Percentiles rank a stretch among this genome's conserved stretches.
These are phyloP conservation scores for Naganishia randhawae DNA, from an alignment of 768 basidiomycete species.

Conservation along the genomic window DNA sequence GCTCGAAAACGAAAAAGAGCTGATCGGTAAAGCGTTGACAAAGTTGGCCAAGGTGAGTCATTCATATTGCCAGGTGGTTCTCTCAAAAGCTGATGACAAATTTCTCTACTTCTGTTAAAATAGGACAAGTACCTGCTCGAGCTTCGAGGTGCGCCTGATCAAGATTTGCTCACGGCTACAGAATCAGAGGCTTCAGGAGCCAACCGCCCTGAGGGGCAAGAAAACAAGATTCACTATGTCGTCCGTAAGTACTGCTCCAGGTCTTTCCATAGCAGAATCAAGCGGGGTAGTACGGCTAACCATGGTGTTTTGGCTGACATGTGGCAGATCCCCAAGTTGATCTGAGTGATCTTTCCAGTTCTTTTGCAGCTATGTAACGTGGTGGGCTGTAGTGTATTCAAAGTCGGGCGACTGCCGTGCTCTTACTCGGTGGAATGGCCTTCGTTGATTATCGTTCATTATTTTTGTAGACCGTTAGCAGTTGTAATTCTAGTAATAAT, in stretches of 20 bases:
- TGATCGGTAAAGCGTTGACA: conserved; percentile 80
- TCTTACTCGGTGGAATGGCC: background rate
- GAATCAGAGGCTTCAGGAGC: conserved; percentile 5
- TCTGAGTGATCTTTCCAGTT: conserved; percentile 29
- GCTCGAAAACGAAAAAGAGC: conserved; percentile 82
- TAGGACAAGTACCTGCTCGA: conserved; percentile 72
- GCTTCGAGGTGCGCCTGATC: conserved; percentile 75
- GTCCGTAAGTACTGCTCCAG: conserved; percentile 29
- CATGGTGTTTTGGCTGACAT: background rate
- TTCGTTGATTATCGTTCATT: background rate
- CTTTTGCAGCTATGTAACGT: conserved; percentile 17
- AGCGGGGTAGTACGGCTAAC: background rate
- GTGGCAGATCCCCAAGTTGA: conserved; percentile 31
- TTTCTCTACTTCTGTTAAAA: background rate
- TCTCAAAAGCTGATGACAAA: background rate
- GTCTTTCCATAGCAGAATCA: background rate
- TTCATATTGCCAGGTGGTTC: background rate
- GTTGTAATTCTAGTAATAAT: background rate
- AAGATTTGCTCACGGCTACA: conserved; percentile 56
- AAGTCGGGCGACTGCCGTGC: background rate
- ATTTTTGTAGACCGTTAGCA: background rate
- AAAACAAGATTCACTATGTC: conserved; percentile 32
- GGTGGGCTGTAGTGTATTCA: background rate
- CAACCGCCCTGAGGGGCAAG: conserved; percentile 5
- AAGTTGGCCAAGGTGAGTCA: conserved; percentile 80